phyloP scores from a whole-genome alignment of 805 yeast species.

The Metschnikowia lachancei region DNA sequence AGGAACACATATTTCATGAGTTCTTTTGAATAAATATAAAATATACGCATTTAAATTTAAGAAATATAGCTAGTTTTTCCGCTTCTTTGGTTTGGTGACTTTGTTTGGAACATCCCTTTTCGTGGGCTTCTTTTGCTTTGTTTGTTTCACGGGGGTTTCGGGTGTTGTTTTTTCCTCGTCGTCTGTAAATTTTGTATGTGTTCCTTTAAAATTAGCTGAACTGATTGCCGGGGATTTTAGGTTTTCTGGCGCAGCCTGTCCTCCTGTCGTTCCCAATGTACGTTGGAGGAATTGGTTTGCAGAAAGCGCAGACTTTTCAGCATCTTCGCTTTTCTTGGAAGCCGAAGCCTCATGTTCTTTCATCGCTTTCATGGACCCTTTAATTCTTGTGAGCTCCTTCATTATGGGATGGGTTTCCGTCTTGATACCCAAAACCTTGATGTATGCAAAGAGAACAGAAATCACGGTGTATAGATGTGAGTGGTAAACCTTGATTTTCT shows the following conservation, averaged over 20 bases:
- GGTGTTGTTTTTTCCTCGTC: conserved; percentile 2
- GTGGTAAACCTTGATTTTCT: conserved; percentile 33
- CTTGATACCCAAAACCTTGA: conserved; percentile 57
- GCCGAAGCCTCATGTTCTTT: conserved; percentile 35
- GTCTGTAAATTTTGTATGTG: conserved; percentile 49
- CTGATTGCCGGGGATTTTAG: conserved; percentile 51
- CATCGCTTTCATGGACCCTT: conserved; percentile 61
- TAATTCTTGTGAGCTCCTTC: conserved; percentile 64
- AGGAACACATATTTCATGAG: conserved; percentile 58
- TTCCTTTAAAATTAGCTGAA: conserved; percentile 49
- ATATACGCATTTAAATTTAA: neutral
- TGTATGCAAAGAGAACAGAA: conserved; percentile 56
- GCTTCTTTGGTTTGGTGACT: conserved; percentile 7
- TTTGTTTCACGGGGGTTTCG: neutral
- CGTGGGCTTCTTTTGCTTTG: neutral
- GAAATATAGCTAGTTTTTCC: neutral
- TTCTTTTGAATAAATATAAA: conserved; percentile 26
- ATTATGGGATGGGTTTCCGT: conserved; percentile 60
- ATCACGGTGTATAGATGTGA: conserved; percentile 51
- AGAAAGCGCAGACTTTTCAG: conserved; percentile 28
- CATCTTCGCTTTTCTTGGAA: conserved; percentile 19
- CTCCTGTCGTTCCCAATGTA: conserved; percentile 42
- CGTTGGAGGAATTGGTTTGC: conserved; percentile 47
- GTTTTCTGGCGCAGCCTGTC: conserved; percentile 28
- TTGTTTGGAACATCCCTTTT: neutral